A percentile compares a stretch with the other conserved stretches of the same genome.
Conservation (phyloP, 371 early-diverging fungal species). For the Actinomucor elegans region DNA sequence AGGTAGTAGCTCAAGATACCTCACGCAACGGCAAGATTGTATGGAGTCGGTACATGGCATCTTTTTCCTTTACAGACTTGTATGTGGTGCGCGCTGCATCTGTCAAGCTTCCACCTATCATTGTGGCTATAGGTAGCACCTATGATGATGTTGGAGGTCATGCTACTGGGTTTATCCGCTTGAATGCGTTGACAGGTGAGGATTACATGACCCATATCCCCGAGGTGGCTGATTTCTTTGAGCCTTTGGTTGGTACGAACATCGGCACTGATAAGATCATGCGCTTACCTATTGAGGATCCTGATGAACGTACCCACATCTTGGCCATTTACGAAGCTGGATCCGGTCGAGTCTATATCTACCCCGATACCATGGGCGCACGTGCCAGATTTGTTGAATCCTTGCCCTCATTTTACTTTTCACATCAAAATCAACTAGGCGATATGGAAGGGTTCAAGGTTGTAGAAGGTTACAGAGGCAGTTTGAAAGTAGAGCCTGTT, state of each 20-base stretch:
- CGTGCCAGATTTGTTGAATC: constrained; percentile 48
- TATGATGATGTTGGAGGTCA: constrained; percentile 41
- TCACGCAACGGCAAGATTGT: constrained; percentile 67
- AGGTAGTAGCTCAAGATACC: constrained; percentile 82
- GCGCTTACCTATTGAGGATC: constrained; percentile 68
- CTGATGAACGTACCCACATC: constrained; percentile 63
- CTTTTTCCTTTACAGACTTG: constrained; percentile 51
- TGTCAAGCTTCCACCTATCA: constrained; percentile 75
- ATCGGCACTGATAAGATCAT: constrained; percentile 53
- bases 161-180: constrained; percentile 52
- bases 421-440: constrained; percentile 38
- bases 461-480: constrained; percentile 49
- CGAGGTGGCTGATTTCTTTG: constrained; percentile 42
- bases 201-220: constrained; percentile 44
- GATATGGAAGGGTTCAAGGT: constrained; percentile 53
- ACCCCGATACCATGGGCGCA: constrained; percentile 56
- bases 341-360: constrained; percentile 57
- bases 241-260: constrained; percentile 51
- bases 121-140: constrained; percentile 60
- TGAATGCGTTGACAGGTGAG: constrained; percentile 77
- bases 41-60: constrained; percentile 65
- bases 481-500: constrained; percentile 49
- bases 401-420: constrained; percentile 57
- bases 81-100: constrained; percentile 63
- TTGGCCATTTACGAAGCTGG: constrained; percentile 64